A percentile compares a stretch with the other conserved stretches of the same genome.
These are phyloP conservation scores for Trichosanthes cucumerina DNA, from an alignment of 306 rosid species.

Conservation along the genomic window DNA sequence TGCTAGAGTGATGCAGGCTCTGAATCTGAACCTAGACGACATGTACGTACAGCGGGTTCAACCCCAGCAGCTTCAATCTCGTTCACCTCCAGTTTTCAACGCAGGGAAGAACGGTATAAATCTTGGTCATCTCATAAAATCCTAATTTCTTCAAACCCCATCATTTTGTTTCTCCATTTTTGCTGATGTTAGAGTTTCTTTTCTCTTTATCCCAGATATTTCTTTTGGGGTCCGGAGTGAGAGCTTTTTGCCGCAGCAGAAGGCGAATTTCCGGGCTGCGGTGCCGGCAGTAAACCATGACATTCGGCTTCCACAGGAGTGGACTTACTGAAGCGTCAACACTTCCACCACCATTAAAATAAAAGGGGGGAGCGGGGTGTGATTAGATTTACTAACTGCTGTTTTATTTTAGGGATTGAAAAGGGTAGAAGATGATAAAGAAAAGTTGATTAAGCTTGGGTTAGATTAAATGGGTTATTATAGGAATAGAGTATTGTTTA, in stretches of 20 bases:
- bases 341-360: background rate
- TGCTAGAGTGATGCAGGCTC: slow-evolving; percentile 52
- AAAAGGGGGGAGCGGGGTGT: background rate
- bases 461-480: slow-evolving; percentile 7
- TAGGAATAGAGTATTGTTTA: slow-evolving; percentile 16
- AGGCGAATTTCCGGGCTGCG: slow-evolving; percentile 18
- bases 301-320: slow-evolving; percentile 57
- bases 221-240: slow-evolving; percentile 9
- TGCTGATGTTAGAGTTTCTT: background rate
- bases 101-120: slow-evolving; percentile 33
- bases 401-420: background rate
- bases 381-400: slow-evolving; percentile 2
- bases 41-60: slow-evolving; percentile 20
- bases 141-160: background rate
- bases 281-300: slow-evolving; percentile 27
- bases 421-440: background rate
- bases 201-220: slow-evolving; percentile 10
- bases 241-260: slow-evolving; percentile 21
- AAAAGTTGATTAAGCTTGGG: background rate
- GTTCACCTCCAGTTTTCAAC: slow-evolving; percentile 14
- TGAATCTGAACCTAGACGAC: slow-evolving; percentile 38
- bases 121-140: background rate
- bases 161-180: too few species aligned
- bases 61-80: slow-evolving; percentile 17
- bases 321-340: slow-evolving; percentile 3